A percentile compares a stretch with the other conserved stretches of the same genome.
Conservation (phyloP, 1,284 basidiomycete genomes). For the Cutaneotrichosporon daszewskae region DNA sequence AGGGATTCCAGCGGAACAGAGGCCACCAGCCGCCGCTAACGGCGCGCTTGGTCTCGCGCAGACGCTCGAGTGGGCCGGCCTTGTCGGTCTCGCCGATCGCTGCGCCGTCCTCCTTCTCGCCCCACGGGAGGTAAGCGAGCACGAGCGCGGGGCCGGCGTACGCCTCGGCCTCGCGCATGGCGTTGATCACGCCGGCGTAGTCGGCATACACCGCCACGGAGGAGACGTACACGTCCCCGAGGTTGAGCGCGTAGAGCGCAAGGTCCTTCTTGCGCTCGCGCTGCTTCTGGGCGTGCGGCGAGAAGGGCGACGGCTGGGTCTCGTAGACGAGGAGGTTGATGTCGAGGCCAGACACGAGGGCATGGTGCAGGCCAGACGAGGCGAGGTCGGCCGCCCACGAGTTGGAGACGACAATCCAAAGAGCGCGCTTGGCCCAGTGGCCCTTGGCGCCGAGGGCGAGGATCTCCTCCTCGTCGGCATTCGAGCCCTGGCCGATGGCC, state of each 20-base stretch:
- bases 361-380: conserved; percentile 91
- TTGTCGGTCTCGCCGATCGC: conserved; percentile 56
- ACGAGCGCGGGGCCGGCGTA: conserved; percentile 88
- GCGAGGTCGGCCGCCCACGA: conserved; percentile 97
- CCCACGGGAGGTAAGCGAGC: conserved; percentile 90
- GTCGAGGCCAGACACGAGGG: conserved; percentile 81
- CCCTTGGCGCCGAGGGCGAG: conserved; percentile 56
- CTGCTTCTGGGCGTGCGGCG: conserved; percentile 51
- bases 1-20: conserved; percentile 94
- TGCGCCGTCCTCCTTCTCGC: conserved; percentile 58
- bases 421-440: conserved; percentile 62
- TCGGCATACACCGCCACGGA: conserved; percentile 93
- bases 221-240: conserved; percentile 93
- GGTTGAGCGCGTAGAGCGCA: conserved; percentile 96
- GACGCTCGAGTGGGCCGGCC: conserved; percentile 71
- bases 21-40: conserved; percentile 98
- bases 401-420: conserved; percentile 97
- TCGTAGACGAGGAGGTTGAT: conserved; percentile 96
- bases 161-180: conserved; percentile 83
- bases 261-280: conserved; percentile 77
- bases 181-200: conserved; percentile 89
- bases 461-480: conserved; percentile 50
- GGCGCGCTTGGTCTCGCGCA: conserved; percentile 96
- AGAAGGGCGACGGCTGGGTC: conserved; percentile 68
- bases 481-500: conserved; percentile 47